These are phyloP conservation scores for Tolypocladium capitatum DNA, from an alignment of 2,329 filamentous ascomycete species.

Conservation along the genomic window DNA sequence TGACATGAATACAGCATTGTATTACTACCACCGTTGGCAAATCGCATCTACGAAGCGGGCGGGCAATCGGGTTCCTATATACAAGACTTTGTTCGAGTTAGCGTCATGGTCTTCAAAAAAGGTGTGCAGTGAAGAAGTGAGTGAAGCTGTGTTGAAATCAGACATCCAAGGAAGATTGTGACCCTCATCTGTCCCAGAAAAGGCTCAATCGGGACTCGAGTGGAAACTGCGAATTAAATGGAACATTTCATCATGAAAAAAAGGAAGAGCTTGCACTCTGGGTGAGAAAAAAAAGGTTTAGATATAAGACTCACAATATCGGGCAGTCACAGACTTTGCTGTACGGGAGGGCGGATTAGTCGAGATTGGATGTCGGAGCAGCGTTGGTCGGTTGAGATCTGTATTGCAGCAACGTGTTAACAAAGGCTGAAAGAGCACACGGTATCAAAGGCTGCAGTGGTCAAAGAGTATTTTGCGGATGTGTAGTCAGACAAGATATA, in stretches of 20 bases:
- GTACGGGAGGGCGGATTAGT: not conserved
- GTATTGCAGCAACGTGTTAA: constrained; percentile 1
- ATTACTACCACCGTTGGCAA: not conserved
- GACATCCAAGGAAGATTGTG: constrained; percentile 64
- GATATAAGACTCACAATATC: constrained; percentile 4
- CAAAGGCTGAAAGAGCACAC: not conserved
- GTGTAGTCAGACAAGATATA: constrained; percentile 62
- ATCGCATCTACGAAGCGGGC: not conserved
- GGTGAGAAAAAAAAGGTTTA: constrained; percentile 4
- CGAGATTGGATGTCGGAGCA: not conserved
- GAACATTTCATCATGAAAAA: constrained; percentile 57
- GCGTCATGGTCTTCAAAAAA: constrained; percentile 5
- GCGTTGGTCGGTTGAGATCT: not conserved
- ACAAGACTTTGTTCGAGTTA: constrained; percentile 10
- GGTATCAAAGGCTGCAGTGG: not conserved
- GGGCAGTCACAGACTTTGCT: not conserved
- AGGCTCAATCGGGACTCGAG: constrained; percentile 60
- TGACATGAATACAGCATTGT: not conserved
- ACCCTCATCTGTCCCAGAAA: constrained; percentile 56
- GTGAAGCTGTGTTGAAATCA: constrained; percentile 29
- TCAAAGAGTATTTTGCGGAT: constrained; percentile 3
- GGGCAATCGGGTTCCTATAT: not conserved
- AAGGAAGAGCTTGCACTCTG: not conserved
- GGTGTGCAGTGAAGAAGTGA: constrained; percentile 3
- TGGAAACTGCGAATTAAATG: constrained; percentile 80